Conservation (phyloP, 495 filamentous ascomycete genomes). For the Hyaloscypha variabilis region DNA sequence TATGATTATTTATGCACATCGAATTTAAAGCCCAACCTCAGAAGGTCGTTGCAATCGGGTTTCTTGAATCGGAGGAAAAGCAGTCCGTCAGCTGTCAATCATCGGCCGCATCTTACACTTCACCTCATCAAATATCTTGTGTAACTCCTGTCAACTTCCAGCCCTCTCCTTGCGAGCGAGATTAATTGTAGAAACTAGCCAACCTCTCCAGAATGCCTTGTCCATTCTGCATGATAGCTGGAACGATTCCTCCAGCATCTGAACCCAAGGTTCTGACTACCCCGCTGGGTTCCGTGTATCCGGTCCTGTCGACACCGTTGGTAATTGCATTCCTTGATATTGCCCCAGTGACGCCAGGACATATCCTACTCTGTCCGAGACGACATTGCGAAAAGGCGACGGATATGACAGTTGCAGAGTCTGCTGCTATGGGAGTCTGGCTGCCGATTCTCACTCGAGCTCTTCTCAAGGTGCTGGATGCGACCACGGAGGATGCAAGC, state of each 20-base stretch:
- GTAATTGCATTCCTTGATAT: constrained; percentile 7
- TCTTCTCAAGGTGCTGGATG: neutral
- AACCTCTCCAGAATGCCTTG: constrained; percentile 5
- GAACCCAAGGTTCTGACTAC: neutral
- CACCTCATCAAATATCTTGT: too few species aligned
- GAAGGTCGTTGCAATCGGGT: too few species aligned
- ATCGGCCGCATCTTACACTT: too few species aligned
- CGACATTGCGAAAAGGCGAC: neutral
- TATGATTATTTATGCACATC: too few species aligned
- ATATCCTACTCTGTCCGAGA: constrained; percentile 3
- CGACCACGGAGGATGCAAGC: neutral
- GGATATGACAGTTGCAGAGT: constrained; percentile 1
- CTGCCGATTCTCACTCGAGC: neutral
- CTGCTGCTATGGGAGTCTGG: neutral
- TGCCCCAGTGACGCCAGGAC: neutral
- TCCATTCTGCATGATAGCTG: constrained; percentile 6
- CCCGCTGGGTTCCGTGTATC: neutral
- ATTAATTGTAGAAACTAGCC: too few species aligned
- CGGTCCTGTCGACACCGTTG: neutral
- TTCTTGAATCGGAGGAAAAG: too few species aligned
- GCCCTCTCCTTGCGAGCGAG: too few species aligned
- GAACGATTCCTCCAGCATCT: neutral
- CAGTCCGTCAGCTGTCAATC: too few species aligned
- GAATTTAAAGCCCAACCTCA: too few species aligned
- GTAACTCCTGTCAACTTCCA: too few species aligned